Percentiles rank a stretch among this genome's conserved stretches.
Conservation (phyloP, 148 eudicot species). For the Rhododendron henanense region DNA sequence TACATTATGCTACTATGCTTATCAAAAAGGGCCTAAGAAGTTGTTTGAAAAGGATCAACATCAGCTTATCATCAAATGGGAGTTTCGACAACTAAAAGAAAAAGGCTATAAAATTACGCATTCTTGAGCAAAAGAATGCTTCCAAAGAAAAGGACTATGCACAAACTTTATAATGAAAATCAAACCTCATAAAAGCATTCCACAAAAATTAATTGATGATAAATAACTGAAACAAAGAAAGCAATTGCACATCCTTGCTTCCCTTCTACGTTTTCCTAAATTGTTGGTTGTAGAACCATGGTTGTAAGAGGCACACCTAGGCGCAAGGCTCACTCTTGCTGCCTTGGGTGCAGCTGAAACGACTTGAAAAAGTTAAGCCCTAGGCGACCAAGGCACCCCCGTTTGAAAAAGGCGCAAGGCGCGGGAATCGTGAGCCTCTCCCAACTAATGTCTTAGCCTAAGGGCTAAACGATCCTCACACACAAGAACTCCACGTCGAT, state of each 20-base stretch:
- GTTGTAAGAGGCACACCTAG: background rate
- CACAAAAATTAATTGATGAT: background rate
- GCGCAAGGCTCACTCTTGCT: background rate
- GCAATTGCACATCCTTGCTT: background rate
- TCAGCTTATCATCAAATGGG: background rate
- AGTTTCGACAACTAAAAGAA: background rate
- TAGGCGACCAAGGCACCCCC: background rate
- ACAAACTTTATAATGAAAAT: background rate
- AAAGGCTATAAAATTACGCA: background rate
- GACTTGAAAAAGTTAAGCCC: background rate
- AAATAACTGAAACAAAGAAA: background rate
- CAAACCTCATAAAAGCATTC: background rate
- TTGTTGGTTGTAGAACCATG: background rate
- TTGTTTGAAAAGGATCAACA: background rate
- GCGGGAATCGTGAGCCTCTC: background rate
- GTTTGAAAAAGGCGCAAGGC: background rate
- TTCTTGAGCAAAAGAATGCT: background rate
- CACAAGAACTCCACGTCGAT: background rate
- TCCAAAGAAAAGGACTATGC: background rate
- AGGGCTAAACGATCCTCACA: too few species aligned
- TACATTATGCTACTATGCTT: background rate
- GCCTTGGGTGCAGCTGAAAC: background rate
- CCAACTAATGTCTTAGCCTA: background rate
- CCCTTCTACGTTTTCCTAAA: background rate
- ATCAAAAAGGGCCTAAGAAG: background rate